Conservation (phyloP, 805 yeast species). For the Saccharomyces kudriavzevii region DNA sequence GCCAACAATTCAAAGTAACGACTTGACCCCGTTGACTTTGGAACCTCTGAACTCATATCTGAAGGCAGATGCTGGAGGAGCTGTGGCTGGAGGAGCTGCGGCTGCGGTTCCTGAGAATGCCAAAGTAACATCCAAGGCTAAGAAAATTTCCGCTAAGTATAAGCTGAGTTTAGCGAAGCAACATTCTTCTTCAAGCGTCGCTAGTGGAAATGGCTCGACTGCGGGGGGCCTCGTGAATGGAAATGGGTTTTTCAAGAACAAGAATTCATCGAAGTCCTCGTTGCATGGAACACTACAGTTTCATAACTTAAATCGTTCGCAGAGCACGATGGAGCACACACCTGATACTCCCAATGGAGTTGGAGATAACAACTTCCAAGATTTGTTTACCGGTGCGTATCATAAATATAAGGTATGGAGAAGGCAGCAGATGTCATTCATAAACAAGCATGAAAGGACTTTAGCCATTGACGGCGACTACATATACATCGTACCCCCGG, state of each 20-base stretch:
- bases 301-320: slow-evolving; percentile 14
- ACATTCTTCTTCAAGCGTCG: slow-evolving; percentile 6
- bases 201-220: slow-evolving; percentile 8
- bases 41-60: slow-evolving; percentile 20
- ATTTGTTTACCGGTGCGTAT: slow-evolving; percentile 46
- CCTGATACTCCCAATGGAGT: slow-evolving; percentile 11
- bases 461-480: slow-evolving; percentile 92
- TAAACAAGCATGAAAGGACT: slow-evolving; percentile 66
- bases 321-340: slow-evolving; percentile 6
- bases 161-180: slow-evolving; percentile 18
- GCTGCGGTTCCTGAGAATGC: neutral
- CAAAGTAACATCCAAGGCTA: slow-evolving; percentile 7
- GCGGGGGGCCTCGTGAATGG: slow-evolving; percentile 4
- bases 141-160: slow-evolving; percentile 17
- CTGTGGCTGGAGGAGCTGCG: slow-evolving; percentile 1
- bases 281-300: slow-evolving; percentile 18
- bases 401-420: slow-evolving; percentile 84
- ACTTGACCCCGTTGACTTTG: slow-evolving; percentile 28
- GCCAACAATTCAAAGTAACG: slow-evolving; percentile 31
- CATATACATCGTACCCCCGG: slow-evolving; percentile 71
- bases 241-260: slow-evolving; percentile 28
- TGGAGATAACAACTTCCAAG: slow-evolving; percentile 21
- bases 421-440: slow-evolving; percentile 76
- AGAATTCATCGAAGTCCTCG: slow-evolving; percentile 30
- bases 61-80: slow-evolving; percentile 9